phyloP scores from a whole-genome alignment of 352 stramenopile species.

The Globisporangium lucens region DNA sequence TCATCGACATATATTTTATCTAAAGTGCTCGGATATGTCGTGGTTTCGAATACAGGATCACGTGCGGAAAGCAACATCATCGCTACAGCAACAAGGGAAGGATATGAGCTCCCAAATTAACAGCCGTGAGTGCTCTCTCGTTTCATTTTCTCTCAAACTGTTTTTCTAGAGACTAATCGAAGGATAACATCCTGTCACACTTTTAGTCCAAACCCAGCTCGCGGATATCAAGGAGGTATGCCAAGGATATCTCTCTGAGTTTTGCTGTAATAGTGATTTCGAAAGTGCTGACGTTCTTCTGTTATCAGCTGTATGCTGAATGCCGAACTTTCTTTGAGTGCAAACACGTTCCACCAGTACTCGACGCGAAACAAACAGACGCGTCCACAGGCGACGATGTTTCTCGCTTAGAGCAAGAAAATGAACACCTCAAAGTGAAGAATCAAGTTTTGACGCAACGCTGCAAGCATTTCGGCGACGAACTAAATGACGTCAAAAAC shows the following conservation, averaged over 20 bases:
- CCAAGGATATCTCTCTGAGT: not conserved
- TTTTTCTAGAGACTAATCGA: not conserved
- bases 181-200: not conserved
- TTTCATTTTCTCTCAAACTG: not conserved
- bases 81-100: slow-evolving; percentile 18
- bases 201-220: slow-evolving; percentile 4
- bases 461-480: slow-evolving; percentile 17
- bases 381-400: not conserved
- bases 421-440: slow-evolving; percentile 3
- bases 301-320: slow-evolving; percentile 8
- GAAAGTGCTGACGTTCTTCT: not conserved
- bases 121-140: slow-evolving; percentile 15
- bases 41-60: slow-evolving; percentile 16
- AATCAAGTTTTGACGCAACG: slow-evolving; percentile 7
- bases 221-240: slow-evolving; percentile 11
- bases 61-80: slow-evolving; percentile 15
- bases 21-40: not conserved
- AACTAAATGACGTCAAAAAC: slow-evolving; percentile 6
- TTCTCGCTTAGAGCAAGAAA: slow-evolving; percentile 1
- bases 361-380: not conserved
- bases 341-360: not conserved
- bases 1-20: not conserved
- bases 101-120: slow-evolving; percentile 18
- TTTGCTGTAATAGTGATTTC: not conserved
- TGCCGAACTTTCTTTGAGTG: slow-evolving; percentile 11